Evolutionary conservation across 2,329 filamentous ascomycete genomes (phyloP), one percentile per base, ranked within the genome.

Genomic region (Ophiostoma pallidulum): DNA sequence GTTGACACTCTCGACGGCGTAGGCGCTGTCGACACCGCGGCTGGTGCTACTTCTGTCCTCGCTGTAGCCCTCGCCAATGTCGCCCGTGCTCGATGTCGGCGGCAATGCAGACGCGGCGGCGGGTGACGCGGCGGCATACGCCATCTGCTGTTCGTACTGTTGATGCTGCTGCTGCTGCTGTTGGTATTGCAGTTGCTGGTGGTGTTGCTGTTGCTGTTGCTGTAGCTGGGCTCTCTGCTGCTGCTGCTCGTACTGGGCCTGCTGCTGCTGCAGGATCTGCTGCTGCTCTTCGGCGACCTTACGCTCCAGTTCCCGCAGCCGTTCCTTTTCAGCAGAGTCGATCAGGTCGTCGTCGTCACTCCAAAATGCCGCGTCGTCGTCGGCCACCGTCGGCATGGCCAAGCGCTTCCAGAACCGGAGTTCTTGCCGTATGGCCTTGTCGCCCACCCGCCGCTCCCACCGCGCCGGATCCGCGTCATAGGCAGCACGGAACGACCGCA

Each of bases 311-410:
- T 77, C 73, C 39, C 62, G 65, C 44, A 77, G 58, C 32, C 78
- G 66, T 55, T 70, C 66, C 67, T 82, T 82, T 64, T 82, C 78
- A 13, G 72, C 70, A 0, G 69, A 65, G 50, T 83, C 79, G 22
- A 82, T 70, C 19, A 83, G 61, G 55, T 83, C 79, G 56, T 82
- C 79, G 54, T 83, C 79, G 49, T 77, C 77, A 57, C 77, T 82
- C 71, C 77, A 81, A 58, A 71, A 79, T 2, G 73, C 67, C 42
- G 81, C 77, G 36, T 80, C 73, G 18, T 80, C 77, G 20, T 80
- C 77, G 8, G 71, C 64, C 32, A 82, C 61, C 48, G 77, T 70
- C 9, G 77, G 77, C 71, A 82, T 47, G 13, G 79, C 79, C 68
- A 82, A 71, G 36, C 79, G 68, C 64, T 82, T 82, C 79, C 78